Percentiles rank a stretch among this genome's conserved stretches.
phyloP scores from a whole-genome alignment of 2,329 filamentous ascomycete species.

The Sphaerulina musiva region DNA sequence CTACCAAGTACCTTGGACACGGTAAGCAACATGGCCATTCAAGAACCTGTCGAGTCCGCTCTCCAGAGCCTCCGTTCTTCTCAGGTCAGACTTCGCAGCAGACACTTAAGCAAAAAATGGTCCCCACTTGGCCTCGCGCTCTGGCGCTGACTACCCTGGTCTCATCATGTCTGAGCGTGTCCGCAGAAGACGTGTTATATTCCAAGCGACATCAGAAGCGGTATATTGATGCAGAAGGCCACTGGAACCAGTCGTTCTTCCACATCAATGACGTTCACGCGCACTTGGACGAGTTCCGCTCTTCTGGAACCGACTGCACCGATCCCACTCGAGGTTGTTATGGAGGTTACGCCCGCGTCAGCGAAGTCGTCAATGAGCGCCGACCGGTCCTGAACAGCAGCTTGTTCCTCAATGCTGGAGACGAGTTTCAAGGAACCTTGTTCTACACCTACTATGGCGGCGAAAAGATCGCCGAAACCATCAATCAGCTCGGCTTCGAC shows the following conservation, averaged over 20 bases:
- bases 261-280: constrained; percentile 65
- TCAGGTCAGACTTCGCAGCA: neutral
- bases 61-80: neutral
- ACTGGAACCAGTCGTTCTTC: constrained; percentile 46
- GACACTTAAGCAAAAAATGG: neutral
- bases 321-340: constrained; percentile 53
- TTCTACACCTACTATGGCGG: constrained; percentile 61
- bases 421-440: constrained; percentile 63
- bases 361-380: constrained; percentile 53
- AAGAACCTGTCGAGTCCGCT: neutral
- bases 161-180: neutral
- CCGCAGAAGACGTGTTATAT: constrained; percentile 22
- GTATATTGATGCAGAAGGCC: constrained; percentile 21
- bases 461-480: constrained; percentile 60
- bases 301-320: constrained; percentile 57
- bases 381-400: constrained; percentile 54
- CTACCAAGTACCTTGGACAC: neutral
- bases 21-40: neutral
- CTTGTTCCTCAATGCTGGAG: constrained; percentile 59
- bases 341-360: constrained; percentile 60
- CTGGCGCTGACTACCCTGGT: constrained; percentile 1
- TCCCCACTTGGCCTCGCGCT: neutral
- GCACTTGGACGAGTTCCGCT: constrained; percentile 57
- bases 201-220: constrained; percentile 21
- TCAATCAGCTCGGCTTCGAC: constrained; percentile 61